Evolutionary conservation across 768 basidiomycete species (phyloP).

Genomic region (Russula lepida): DNA sequence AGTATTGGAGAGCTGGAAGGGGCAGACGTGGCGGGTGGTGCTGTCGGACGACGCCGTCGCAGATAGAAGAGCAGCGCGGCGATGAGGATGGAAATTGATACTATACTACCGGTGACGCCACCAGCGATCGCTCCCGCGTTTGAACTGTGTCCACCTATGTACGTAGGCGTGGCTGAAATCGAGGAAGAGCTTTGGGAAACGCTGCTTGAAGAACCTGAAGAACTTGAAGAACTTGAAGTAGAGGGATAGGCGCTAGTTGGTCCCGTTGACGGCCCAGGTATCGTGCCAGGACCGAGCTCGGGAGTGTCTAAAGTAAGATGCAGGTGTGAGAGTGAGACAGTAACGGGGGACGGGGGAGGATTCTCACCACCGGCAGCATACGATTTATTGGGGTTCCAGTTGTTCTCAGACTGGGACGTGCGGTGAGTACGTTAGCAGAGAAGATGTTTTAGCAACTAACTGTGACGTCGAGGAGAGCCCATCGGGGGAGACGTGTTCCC

Average conservation of each 20-base stretch:
- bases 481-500: no score
- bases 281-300: neutral
- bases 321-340: neutral
- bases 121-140: neutral
- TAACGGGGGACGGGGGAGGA: neutral
- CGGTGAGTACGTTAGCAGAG: neutral
- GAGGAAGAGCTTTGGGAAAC: neutral
- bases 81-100: neutral
- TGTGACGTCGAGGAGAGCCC: neutral
- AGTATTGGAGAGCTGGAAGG: no score
- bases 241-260: no score
- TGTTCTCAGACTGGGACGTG: neutral
- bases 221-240: no score
- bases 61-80: neutral
- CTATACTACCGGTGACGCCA: neutral
- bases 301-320: neutral
- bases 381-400: neutral
- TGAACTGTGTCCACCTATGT: neutral
- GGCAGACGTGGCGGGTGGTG: neutral
- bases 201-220: no score
- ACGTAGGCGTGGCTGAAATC: neutral
- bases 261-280: neutral
- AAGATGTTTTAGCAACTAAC: neutral
- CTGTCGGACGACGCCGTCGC: neutral
- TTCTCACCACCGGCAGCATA: neutral